Percentiles rank a stretch among this genome's conserved stretches.
phyloP scores from a whole-genome alignment of 208 protist genomes.

The Angomonas deanei region DNA sequence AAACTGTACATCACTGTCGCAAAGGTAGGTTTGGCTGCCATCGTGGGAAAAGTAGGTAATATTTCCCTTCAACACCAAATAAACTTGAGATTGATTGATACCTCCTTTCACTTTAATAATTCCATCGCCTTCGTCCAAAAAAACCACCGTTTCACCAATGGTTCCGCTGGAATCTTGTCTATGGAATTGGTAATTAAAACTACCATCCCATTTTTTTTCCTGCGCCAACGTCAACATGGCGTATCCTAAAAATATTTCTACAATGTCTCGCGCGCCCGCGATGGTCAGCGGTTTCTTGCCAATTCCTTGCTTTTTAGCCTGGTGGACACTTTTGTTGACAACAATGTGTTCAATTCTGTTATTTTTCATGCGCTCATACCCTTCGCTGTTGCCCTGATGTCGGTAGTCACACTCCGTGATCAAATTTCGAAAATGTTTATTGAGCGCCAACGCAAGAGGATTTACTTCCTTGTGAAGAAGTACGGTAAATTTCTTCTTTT shows the following conservation, averaged over 20 bases:
- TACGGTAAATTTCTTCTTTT: constrained; percentile 6
- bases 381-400: constrained; percentile 10
- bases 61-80: constrained; percentile 1
- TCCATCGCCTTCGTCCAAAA: constrained; percentile 4
- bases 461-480: constrained; percentile 5
- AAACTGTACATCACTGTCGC: constrained; percentile 2
- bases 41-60: constrained; percentile 2
- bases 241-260: constrained; percentile 62
- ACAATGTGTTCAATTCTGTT: not conserved
- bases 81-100: not conserved
- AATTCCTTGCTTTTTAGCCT: constrained; percentile 56
- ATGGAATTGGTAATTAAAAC: constrained; percentile 17
- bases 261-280: constrained; percentile 67
- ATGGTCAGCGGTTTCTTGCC: constrained; percentile 26
- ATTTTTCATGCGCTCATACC: constrained; percentile 12
- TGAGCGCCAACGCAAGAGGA: constrained; percentile 10
- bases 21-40: not conserved
- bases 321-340: constrained; percentile 7
- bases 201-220: constrained; percentile 14
- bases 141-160: not conserved
- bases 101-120: not conserved
- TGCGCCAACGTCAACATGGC: constrained; percentile 13
- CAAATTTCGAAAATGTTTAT: constrained; percentile 6
- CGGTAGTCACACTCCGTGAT: constrained; percentile 16
- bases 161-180: not conserved